A percentile compares a stretch with the other conserved stretches of the same genome.
Conservation (phyloP, 2,329 filamentous ascomycete genomes). For the Gaeumannomyces sp. region DNA sequence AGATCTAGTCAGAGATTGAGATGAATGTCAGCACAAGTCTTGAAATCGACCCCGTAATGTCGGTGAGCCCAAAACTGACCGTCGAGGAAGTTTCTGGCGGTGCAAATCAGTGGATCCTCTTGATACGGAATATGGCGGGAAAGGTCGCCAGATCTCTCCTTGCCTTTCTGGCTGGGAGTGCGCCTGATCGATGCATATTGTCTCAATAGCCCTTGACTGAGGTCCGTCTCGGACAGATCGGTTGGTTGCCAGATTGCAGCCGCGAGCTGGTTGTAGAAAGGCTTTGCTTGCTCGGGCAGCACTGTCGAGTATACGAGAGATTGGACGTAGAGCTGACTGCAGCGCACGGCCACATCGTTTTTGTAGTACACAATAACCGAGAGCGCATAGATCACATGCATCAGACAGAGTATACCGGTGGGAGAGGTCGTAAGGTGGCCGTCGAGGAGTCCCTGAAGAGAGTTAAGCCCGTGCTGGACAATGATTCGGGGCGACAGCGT, state of each 20-base stretch:
- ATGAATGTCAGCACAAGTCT: too few relatives aligned
- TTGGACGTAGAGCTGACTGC: slow-evolving; percentile 38
- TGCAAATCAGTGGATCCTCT: slow-evolving; percentile 32
- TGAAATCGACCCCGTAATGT: too few relatives aligned
- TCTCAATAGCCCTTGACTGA: slow-evolving; percentile 23
- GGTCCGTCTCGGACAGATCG: slow-evolving; percentile 23
- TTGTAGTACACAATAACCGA: slow-evolving; percentile 39
- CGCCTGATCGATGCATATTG: slow-evolving; percentile 16
- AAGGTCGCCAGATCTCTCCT: slow-evolving; percentile 23
- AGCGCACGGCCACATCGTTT: slow-evolving; percentile 28
- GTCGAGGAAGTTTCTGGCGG: slow-evolving; percentile 44
- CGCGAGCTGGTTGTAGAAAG: slow-evolving; percentile 37
- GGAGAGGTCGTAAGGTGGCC: slow-evolving; percentile 32
- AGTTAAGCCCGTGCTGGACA: slow-evolving; percentile 34
- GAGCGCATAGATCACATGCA: slow-evolving; percentile 46
- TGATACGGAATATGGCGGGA: slow-evolving; percentile 8
- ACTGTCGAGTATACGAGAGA: slow-evolving; percentile 36
- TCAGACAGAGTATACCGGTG: slow-evolving; percentile 41
- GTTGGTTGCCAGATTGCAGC: slow-evolving; percentile 43
- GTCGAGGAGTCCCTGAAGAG: slow-evolving; percentile 32
- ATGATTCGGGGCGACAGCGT: slow-evolving; percentile 33
- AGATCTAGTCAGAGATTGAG: slow-evolving; percentile 30
- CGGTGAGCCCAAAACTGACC: slow-evolving; percentile 28
- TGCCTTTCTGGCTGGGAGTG: slow-evolving; percentile 33
- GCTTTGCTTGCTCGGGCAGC: slow-evolving; percentile 30